Percentiles rank a stretch among this genome's conserved stretches.
phyloP scores from a whole-genome alignment of 331 rosid species.

The Saraca asoca region DNA sequence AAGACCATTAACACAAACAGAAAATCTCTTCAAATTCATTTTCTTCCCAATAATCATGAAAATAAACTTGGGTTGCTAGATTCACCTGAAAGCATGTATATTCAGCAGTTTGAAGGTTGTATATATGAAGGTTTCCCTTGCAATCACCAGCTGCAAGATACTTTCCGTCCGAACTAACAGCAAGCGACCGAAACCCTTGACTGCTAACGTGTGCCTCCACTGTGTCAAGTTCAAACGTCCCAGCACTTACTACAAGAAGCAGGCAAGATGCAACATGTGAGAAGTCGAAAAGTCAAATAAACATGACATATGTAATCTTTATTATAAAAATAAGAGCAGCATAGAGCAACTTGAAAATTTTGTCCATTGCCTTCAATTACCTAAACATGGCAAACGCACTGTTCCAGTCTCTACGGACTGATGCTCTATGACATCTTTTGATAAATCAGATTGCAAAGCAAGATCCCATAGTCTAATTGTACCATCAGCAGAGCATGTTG shows the following conservation, averaged over 20 bases:
- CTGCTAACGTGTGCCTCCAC: constrained; percentile 52
- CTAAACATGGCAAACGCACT: constrained; percentile 50
- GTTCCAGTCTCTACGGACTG: constrained; percentile 39
- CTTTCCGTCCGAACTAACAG: constrained; percentile 79
- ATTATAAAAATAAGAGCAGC: neutral
- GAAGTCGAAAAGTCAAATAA: neutral
- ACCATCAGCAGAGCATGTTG: constrained; percentile 83
- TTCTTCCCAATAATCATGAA: constrained; percentile 27
- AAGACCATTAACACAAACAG: constrained; percentile 11
- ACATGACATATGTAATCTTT: neutral
- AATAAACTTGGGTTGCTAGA: constrained; percentile 19
- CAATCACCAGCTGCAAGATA: constrained; percentile 77
- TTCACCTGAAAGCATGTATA: constrained; percentile 69
- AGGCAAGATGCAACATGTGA: constrained; percentile 27
- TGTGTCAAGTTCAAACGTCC: constrained; percentile 64
- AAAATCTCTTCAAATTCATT: constrained; percentile 16
- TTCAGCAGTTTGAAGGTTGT: constrained; percentile 61
- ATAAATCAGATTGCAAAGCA: constrained; percentile 52
- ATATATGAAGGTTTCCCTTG: constrained; percentile 73
- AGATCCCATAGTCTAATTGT: constrained; percentile 84
- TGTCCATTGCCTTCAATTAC: constrained; percentile 38
- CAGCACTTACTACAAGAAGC: constrained; percentile 61
- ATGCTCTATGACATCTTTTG: constrained; percentile 39
- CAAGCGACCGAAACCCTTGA: constrained; percentile 70
- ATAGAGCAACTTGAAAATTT: constrained; percentile 10